Evolutionary conservation across 805 yeast genomes (phyloP).

Genomic region (Schwanniomyces polymorphus): DNA sequence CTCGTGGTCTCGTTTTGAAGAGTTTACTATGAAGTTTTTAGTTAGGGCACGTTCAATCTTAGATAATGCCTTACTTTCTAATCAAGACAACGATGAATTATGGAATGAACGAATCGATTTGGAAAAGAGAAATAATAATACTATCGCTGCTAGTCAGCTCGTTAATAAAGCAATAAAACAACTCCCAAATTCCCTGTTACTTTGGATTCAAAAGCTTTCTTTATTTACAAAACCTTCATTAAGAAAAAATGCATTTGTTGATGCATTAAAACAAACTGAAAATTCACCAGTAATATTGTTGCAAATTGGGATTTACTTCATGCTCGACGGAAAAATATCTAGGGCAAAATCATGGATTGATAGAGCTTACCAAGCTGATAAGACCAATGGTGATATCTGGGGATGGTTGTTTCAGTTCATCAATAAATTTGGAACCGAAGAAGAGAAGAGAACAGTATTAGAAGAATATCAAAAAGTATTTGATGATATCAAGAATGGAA

Average conservation of each 20-base stretch:
- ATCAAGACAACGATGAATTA: constrained; percentile 49
- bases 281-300: constrained; percentile 59
- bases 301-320: constrained; percentile 67
- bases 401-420: constrained; percentile 57
- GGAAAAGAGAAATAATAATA: constrained; percentile 53
- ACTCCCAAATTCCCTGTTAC: constrained; percentile 54
- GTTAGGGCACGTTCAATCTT: constrained; percentile 70
- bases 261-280: constrained; percentile 68
- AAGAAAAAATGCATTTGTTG: constrained; percentile 58
- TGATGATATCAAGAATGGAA: constrained; percentile 64
- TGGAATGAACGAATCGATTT: constrained; percentile 60
- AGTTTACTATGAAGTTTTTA: constrained; percentile 32
- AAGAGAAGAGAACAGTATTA: constrained; percentile 37
- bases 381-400: constrained; percentile 76
- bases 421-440: constrained; percentile 34
- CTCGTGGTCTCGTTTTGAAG: constrained; percentile 48
- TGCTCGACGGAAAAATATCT: constrained; percentile 59
- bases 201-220: constrained; percentile 68
- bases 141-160: constrained; percentile 51
- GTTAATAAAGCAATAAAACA: constrained; percentile 58
- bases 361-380: constrained; percentile 57
- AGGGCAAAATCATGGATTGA: constrained; percentile 77
- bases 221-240: constrained; percentile 48
- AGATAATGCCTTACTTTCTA: constrained; percentile 61
- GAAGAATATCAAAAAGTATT: constrained; percentile 26